Evolutionary conservation across 2,329 filamentous ascomycete genomes (phyloP), one percentile per base, ranked within the genome.

Genomic region (Fusarium keratoplasticum): DNA sequence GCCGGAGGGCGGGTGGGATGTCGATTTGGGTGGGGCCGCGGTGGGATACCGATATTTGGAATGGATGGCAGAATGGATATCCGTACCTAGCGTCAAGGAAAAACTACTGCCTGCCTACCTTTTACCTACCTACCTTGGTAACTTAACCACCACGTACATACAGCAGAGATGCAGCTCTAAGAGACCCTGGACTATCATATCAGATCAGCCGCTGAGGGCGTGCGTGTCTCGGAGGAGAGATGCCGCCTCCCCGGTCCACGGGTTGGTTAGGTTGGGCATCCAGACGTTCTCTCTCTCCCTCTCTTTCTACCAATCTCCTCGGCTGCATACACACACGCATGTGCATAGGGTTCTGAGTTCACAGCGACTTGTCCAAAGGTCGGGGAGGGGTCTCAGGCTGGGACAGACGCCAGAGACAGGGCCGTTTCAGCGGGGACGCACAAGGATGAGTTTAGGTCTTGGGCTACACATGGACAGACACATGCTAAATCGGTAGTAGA

Each of bases 281-380:
- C 16, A 18, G 59, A 40, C 38, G 38, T 44, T 44, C 57, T 36
- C 50, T 38, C 52, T 52, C 60, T 59, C 40, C 20, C 11, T 47
- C 42, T 47, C 42, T 16, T 16, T 18, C 20, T 42, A 22, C 40
- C 40, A 20, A 10, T 29, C 25, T 52, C 47, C 47, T 52, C 47
- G 9, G 16, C 10, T 52, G 25, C 40, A 44, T 20, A 20, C 25
- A n/a, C 25, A 29, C 47, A 16, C 9, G 33, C 35, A 72, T 73
- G 61, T 61, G 66, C 44, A 33, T 64, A 73, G 55, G 71, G 59
- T 71, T 63, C 52, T 35, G 14, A 33, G 57, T 36, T 38, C 31
- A 35, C 31, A 3, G 31, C 31, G 11, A 35, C 31, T 57, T 22
- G 14, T 25, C 20, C 33, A 20, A 16, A 16, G 14, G 20, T 13